phyloP scores from a whole-genome alignment of 192 early-diverging fungal species.

The Chytriomyces hyalinus region DNA sequence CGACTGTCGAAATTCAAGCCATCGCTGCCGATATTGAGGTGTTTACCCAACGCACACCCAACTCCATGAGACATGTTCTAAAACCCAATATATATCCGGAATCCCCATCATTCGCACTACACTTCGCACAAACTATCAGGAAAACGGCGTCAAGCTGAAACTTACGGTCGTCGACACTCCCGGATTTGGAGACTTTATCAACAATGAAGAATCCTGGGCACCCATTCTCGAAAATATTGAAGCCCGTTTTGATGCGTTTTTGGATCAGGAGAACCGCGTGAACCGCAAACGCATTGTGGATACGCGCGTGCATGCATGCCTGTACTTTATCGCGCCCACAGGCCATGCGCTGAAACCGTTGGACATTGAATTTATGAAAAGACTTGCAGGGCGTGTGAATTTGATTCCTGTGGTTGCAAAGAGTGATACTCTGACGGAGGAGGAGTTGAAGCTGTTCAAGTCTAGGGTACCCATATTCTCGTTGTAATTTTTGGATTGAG shows the following conservation, averaged over 20 bases:
- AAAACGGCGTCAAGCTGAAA: constrained; percentile 96
- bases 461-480: constrained; percentile 34
- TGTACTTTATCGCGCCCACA: constrained; percentile 98
- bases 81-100: no score
- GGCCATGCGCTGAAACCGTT: constrained; percentile 90
- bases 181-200: constrained; percentile 72
- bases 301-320: constrained; percentile 88
- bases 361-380: constrained; percentile 98
- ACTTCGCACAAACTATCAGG: constrained; percentile 30
- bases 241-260: constrained; percentile 87
- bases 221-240: constrained; percentile 96
- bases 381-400: constrained; percentile 91
- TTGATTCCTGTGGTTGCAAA: constrained; percentile 99
- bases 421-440: constrained; percentile 96
- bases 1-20: constrained; percentile 65
- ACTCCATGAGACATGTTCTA: no score
- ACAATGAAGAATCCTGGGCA: constrained; percentile 80
- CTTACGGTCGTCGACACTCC: constrained; percentile 98
- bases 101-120: no score
- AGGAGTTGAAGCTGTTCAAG: constrained; percentile 93
- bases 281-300: constrained; percentile 62
- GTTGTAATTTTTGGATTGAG: background rate
- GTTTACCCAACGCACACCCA: no score
- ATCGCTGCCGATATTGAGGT: constrained; percentile 48
- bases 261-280: constrained; percentile 80